phyloP scores from a whole-genome alignment of 2,329 filamentous ascomycete species.

The Clarireedia paspali region DNA sequence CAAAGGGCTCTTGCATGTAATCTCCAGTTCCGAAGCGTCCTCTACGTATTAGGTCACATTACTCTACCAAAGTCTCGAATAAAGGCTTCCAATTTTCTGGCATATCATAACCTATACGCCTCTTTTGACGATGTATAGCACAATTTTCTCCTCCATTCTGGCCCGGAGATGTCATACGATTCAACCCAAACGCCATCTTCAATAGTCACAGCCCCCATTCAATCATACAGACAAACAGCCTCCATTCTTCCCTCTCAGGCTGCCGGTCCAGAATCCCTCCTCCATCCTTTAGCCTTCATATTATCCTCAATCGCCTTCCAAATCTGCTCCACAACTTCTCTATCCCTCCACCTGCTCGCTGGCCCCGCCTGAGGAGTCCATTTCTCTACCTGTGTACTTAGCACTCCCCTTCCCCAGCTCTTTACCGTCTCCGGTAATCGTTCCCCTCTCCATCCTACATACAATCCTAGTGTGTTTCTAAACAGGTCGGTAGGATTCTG shows the following conservation, averaged over 20 bases:
- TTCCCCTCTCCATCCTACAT: slow-evolving; percentile 87
- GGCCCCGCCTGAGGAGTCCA: slow-evolving; percentile 51
- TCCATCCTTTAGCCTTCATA: slow-evolving; percentile 83
- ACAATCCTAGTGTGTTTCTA: slow-evolving; percentile 77
- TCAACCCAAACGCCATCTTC: slow-evolving; percentile 3
- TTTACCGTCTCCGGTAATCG: slow-evolving; percentile 68
- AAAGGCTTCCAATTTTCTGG: neutral
- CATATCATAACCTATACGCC: slow-evolving; percentile 1
- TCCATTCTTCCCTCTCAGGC: neutral
- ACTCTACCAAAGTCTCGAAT: neutral
- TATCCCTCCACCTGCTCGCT: slow-evolving; percentile 65
- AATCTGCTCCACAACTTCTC: slow-evolving; percentile 86
- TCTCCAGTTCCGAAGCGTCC: too few relatives aligned
- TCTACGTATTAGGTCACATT: neutral
- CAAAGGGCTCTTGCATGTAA: too few relatives aligned
- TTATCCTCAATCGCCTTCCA: slow-evolving; percentile 84
- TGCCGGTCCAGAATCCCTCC: slow-evolving; percentile 56
- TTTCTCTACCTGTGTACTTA: slow-evolving; percentile 75
- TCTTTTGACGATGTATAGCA: neutral
- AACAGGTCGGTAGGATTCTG: slow-evolving; percentile 82
- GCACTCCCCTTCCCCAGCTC: slow-evolving; percentile 78
- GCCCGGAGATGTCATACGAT: neutral
- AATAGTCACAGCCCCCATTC: neutral
- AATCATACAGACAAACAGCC: neutral
- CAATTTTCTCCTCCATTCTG: neutral